A percentile compares a stretch with the other conserved stretches of the same genome.
These are phyloP conservation scores for Teratosphaeria pseudoeucalypti DNA, from an alignment of 2,329 filamentous ascomycete genomes.

Conservation along the genomic window DNA sequence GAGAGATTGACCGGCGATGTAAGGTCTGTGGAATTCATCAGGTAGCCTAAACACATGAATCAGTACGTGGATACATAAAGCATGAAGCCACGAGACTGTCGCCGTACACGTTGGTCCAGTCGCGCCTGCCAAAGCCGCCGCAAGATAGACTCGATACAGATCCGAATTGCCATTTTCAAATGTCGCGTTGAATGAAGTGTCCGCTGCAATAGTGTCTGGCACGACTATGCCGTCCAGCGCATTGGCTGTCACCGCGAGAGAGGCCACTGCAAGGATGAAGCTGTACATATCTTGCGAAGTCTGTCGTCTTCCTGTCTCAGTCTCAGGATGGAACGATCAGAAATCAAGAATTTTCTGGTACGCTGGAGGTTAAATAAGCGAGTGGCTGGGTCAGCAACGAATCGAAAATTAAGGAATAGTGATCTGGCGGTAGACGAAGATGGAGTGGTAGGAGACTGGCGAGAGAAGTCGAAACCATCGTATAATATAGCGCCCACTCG, in stretches of 20 bases:
- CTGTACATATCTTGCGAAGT: background rate
- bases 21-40: constrained; percentile 23
- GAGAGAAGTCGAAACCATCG: background rate
- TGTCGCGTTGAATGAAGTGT: constrained; percentile 23
- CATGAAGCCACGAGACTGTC: background rate
- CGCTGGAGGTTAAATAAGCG: background rate
- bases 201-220: constrained; percentile 15
- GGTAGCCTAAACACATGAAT: constrained; percentile 18
- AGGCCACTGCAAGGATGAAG: background rate
- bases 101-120: constrained; percentile 23
- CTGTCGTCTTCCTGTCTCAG: background rate
- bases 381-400: background rate
- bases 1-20: constrained; percentile 19
- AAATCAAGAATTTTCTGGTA: background rate
- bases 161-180: constrained; percentile 18
- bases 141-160: constrained; percentile 26
- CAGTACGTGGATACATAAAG: background rate
- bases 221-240: constrained; percentile 20
- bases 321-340: background rate
- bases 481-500: background rate
- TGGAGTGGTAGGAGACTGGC: background rate
- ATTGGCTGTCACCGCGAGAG: background rate
- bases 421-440: background rate
- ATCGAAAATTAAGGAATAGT: background rate
- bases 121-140: constrained; percentile 22